Evolutionary conservation across 306 rosid species (phyloP).

Genomic region (Glycyrrhiza uralensis): DNA sequence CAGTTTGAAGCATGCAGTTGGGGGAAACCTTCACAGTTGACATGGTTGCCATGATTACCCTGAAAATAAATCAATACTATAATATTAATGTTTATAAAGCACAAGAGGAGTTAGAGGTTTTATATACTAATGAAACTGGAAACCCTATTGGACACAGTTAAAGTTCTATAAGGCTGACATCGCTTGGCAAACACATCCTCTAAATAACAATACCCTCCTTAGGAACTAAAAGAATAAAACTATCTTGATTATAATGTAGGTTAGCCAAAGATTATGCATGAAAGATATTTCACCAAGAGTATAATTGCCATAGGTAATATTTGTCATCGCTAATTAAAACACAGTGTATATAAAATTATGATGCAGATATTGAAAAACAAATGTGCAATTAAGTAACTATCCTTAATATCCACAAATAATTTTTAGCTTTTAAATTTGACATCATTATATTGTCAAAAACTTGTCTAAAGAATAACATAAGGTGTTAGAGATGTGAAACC

Average conservation of each 20-base stretch:
- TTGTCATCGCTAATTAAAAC: background rate
- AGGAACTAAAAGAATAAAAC: background rate
- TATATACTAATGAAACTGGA: background rate
- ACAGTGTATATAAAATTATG: background rate
- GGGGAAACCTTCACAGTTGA: slow-evolving; percentile 45
- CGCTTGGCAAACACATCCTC: background rate
- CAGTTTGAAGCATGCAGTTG: slow-evolving; percentile 34
- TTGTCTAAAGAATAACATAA: background rate
- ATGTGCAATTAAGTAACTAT: background rate
- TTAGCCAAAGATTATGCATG: background rate
- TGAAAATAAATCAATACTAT: slow-evolving; percentile 35
- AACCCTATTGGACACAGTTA: background rate
- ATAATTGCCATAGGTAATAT: background rate
- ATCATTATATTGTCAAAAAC: background rate
- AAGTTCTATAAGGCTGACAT: background rate
- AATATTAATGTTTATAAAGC: slow-evolving; percentile 1
- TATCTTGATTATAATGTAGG: background rate
- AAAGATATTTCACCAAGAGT: background rate
- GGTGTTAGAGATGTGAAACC: background rate
- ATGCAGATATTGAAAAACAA: background rate
- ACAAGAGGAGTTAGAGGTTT: background rate
- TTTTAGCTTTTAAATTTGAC: background rate
- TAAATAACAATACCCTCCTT: background rate
- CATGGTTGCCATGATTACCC: slow-evolving; percentile 57
- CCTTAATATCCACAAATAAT: background rate